Evolutionary conservation across 345 rosid genomes (phyloP).

Genomic region (Viola odorata): DNA sequence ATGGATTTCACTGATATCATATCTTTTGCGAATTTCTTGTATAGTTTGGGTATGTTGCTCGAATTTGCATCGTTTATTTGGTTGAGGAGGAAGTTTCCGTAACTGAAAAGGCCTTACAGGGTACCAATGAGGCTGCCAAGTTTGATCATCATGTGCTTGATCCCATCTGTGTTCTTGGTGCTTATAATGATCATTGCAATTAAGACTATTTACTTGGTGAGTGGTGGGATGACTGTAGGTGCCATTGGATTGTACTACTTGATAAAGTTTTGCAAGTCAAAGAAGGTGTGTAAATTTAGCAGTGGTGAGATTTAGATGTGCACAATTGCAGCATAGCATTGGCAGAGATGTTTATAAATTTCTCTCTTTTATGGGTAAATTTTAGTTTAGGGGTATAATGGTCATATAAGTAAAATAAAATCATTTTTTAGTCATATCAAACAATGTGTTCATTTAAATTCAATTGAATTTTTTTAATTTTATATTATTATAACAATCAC

Average conservation of each 20-base stretch:
- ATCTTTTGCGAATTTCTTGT: conserved; percentile 60
- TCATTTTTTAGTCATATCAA: no score
- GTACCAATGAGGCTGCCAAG: conserved; percentile 51
- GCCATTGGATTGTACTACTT: conserved; percentile 59
- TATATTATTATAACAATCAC: no score
- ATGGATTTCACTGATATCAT: conserved; percentile 51
- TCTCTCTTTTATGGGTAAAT: no score
- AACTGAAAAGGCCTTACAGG: conserved; percentile 49
- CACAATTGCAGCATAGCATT: no score
- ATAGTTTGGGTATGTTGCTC: conserved; percentile 67
- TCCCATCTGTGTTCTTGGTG: conserved; percentile 52
- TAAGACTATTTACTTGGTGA: conserved; percentile 47
- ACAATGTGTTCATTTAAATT: no score
- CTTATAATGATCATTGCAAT: conserved; percentile 52
- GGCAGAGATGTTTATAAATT: no score
- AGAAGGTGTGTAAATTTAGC: conserved; percentile 38
- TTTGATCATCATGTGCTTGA: conserved; percentile 46
- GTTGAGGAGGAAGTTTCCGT: conserved; percentile 52
- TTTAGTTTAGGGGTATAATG: no score
- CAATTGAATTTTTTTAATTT: no score
- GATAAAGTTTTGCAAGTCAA: conserved; percentile 42
- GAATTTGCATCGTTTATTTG: conserved; percentile 68
- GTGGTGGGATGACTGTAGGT: conserved; percentile 55
- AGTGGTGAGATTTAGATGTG: conserved; percentile 13
- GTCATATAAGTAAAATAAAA: no score